phyloP scores from a whole-genome alignment of 1,284 basidiomycete species.

The Mycena sp. region DNA sequence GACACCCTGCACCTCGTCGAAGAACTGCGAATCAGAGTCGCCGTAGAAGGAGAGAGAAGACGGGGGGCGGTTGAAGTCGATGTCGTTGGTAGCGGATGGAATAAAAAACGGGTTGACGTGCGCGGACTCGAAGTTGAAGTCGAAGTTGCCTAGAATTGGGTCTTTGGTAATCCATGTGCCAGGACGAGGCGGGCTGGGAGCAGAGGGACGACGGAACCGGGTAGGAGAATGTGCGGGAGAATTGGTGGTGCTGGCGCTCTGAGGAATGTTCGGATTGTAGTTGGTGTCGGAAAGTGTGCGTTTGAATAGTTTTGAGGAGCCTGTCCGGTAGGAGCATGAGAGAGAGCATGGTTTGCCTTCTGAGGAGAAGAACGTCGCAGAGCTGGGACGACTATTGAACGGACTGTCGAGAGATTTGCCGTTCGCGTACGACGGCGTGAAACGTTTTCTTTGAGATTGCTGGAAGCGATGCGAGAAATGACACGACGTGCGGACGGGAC shows the following conservation, averaged over 20 bases:
- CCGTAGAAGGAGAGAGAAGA: slow-evolving; percentile 49
- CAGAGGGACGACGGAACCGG: slow-evolving; percentile 42
- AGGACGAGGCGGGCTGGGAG: slow-evolving; percentile 34
- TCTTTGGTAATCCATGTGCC: slow-evolving; percentile 16
- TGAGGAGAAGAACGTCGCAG: slow-evolving; percentile 52
- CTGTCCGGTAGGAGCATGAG: neutral
- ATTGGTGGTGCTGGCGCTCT: slow-evolving; percentile 36
- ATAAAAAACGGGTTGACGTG: slow-evolving; percentile 16
- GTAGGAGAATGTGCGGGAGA: slow-evolving; percentile 35
- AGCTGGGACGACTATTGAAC: slow-evolving; percentile 52
- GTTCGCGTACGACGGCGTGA: slow-evolving; percentile 2
- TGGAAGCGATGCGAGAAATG: slow-evolving; percentile 55
- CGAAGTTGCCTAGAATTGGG: neutral
- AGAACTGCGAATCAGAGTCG: slow-evolving; percentile 42
- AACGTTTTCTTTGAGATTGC: slow-evolving; percentile 57
- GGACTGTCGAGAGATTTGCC: slow-evolving; percentile 32
- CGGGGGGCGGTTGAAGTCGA: slow-evolving; percentile 57
- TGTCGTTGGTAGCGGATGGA: slow-evolving; percentile 18
- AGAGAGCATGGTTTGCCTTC: neutral
- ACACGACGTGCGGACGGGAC: slow-evolving; percentile 54
- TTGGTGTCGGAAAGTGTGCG: slow-evolving; percentile 40
- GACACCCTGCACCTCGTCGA: slow-evolving; percentile 38
- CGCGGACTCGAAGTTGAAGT: slow-evolving; percentile 16
- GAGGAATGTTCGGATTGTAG: slow-evolving; percentile 38
- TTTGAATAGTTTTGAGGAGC: slow-evolving; percentile 25